Conservation (phyloP, 768 basidiomycete species). For the Mrakia blollopis region DNA sequence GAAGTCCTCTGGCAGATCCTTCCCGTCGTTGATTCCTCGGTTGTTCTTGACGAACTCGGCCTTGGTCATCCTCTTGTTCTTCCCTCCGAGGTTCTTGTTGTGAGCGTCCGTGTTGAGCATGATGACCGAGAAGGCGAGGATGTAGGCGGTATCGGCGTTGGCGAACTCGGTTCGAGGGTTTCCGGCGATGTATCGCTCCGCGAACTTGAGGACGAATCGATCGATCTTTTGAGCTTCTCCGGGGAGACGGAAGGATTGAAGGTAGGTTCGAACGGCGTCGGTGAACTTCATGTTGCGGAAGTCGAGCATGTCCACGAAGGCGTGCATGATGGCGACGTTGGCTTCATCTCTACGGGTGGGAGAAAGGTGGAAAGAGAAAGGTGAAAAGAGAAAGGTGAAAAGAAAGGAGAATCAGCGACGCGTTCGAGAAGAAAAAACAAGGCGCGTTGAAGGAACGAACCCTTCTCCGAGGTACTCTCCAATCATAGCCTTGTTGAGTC, state of each 20-base stretch:
- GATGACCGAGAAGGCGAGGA: constrained; percentile 91
- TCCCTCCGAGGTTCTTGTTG: constrained; percentile 71
- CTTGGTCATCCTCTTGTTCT: constrained; percentile 83
- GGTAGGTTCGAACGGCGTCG: constrained; percentile 79
- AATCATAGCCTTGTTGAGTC: constrained; percentile 89
- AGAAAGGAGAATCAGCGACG: not conserved
- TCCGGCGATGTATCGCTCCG: constrained; percentile 87
- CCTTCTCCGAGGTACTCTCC: constrained; percentile 98
- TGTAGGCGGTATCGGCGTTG: constrained; percentile 93
- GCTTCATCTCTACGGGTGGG: constrained; percentile 63
- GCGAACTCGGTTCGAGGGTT: constrained; percentile 81
- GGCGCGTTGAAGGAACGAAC: constrained; percentile 50
- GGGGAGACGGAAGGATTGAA: constrained; percentile 93
- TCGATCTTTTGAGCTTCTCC: constrained; percentile 99
- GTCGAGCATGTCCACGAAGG: constrained; percentile 88
- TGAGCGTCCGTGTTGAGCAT: constrained; percentile 97
- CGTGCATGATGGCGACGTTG: constrained; percentile 92
- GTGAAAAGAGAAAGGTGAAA: too few species aligned
- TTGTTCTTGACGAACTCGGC: constrained; percentile 90
- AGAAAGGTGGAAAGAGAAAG: not conserved
- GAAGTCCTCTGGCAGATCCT: constrained; percentile 80
- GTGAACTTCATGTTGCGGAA: constrained; percentile 76
- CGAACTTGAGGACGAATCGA: constrained; percentile 97
- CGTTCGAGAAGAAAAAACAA: not conserved
- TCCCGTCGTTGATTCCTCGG: constrained; percentile 87